Evolutionary conservation across 2,329 filamentous ascomycete genomes (phyloP), one percentile per base, ranked within the genome.

Genomic region (Arthrobotrys sphaeroides): DNA sequence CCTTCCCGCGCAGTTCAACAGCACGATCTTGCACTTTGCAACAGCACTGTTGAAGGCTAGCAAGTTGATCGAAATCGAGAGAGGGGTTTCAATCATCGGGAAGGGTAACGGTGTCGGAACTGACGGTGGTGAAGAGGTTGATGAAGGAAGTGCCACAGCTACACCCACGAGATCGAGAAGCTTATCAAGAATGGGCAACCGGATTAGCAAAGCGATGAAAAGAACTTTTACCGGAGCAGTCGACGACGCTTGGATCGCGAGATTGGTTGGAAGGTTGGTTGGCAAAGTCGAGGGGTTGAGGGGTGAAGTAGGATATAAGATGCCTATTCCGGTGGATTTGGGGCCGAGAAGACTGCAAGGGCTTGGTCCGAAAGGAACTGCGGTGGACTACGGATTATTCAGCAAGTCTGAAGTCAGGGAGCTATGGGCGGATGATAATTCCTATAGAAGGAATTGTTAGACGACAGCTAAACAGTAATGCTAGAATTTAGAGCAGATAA

Each of bases 161-260:
- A 69, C 31, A 13, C 38, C 45, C 22, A 80, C 57, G 78, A 77
- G 28, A 67, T 79, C 40, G 70, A 77, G 36, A 76, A 77, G 2
- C 78, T 78, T 66, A 70, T 81, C 68, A 73, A 79, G 59, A 62
- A 77, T 60, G 75, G 79, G 81, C 6, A 80, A 76, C 38, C 82
- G 84, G 16, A 84, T 83, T 62, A 83, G 84, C 31, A 84, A 84
- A 0, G 83, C 85, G 80, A 85, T 84, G 80, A 85, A 84, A 77
- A 83, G 82, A 0, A 81, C 83, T 0, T 83, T 85, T 0, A 83
- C 80, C 36, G 84, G 83, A 0, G 82, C 86, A 36, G 84, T 85
- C 3, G 87, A 87, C 77, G 86, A 87, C 78, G 81, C 84, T 18
- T 87, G 85, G 85, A 86, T 87, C 78, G 85, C 85, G 36, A 85